Evolutionary conservation across 768 basidiomycete genomes (phyloP), one percentile per base, ranked within the genome.

Genomic region (Trametes elegans): DNA sequence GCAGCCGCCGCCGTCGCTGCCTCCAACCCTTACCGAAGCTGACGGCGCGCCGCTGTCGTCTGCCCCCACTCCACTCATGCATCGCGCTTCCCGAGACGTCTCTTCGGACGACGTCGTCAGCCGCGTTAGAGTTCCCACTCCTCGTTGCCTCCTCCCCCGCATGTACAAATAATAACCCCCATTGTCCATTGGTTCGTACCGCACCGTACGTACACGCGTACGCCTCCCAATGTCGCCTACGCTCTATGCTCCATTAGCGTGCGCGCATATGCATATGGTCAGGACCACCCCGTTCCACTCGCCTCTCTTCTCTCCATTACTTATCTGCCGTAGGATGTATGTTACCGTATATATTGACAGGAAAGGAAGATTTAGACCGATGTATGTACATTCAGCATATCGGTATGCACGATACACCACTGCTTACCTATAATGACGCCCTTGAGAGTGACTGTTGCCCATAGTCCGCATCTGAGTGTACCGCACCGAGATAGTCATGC

Each of bases 361-460:
- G 24, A 43, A 26, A 47, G 4, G 45, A 29, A 31, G 32, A 21
- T 35, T 35, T 34, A 47, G 48, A 49, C 36, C 26, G 48, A 18
- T 49, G 48, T 47, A 47, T 47, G 45, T 47, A 47, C 21, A 47
- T 46, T 21, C n/a, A n/a, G n/a, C n/a, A n/a, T n/a, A n/a, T n/a
- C n/a, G n/a, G n/a, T n/a, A n/a, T n/a, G n/a, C n/a, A n/a, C n/a
- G n/a, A n/a, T n/a, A n/a, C n/a, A n/a, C n/a, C n/a, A n/a, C n/a
- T n/a, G n/a, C n/a, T n/a, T n/a, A n/a, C n/a, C n/a, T n/a, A n/a
- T n/a, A n/a, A n/a, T n/a, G n/a, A n/a, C n/a, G n/a, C n/a, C n/a
- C n/a, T n/a, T n/a, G n/a, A n/a, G n/a, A n/a, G n/a, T n/a, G n/a
- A n/a, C n/a, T n/a, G n/a, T n/a, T n/a, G n/a, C n/a, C n/a, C n/a